Evolutionary conservation across 345 rosid genomes (phyloP).

Genomic region (Reutealis trisperma): DNA sequence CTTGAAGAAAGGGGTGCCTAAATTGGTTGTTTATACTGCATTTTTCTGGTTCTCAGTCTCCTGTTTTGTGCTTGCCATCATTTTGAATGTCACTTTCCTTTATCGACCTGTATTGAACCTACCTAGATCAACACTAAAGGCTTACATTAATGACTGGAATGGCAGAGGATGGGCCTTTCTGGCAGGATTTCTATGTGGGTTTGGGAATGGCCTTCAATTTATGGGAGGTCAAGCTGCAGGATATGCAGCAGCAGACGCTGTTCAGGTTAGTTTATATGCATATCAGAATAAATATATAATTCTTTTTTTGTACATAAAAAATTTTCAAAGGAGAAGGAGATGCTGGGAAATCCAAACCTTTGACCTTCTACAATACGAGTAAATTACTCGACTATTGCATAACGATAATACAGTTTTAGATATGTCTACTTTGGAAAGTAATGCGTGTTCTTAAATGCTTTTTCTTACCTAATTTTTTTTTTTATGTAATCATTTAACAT

Average conservation of each 20-base stretch:
- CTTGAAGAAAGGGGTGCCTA: constrained; percentile 69
- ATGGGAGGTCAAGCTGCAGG: constrained; percentile 98
- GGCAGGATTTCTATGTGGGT: constrained; percentile 86
- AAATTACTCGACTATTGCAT: too few species aligned
- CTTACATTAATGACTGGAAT: constrained; percentile 73
- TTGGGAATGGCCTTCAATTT: constrained; percentile 86
- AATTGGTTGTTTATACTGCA: constrained; percentile 71
- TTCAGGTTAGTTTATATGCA: constrained; percentile 50
- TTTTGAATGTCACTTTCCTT: constrained; percentile 64
- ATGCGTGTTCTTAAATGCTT: too few species aligned
- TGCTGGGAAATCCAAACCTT: too few species aligned
- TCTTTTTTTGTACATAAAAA: background rate
- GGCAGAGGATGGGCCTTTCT: constrained; percentile 87
- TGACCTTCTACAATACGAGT: too few species aligned
- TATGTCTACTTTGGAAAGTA: too few species aligned
- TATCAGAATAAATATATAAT: background rate
- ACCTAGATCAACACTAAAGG: constrained; percentile 68
- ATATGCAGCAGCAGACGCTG: constrained; percentile 90
- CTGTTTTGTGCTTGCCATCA: constrained; percentile 56
- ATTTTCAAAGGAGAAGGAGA: background rate
- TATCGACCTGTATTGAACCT: constrained; percentile 63
- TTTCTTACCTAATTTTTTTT: too few species aligned
- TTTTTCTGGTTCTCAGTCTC: constrained; percentile 81
- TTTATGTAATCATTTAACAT: background rate
- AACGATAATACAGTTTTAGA: too few species aligned